Conservation (phyloP, 116 monocot genomes). For the Iris pallida region DNA sequence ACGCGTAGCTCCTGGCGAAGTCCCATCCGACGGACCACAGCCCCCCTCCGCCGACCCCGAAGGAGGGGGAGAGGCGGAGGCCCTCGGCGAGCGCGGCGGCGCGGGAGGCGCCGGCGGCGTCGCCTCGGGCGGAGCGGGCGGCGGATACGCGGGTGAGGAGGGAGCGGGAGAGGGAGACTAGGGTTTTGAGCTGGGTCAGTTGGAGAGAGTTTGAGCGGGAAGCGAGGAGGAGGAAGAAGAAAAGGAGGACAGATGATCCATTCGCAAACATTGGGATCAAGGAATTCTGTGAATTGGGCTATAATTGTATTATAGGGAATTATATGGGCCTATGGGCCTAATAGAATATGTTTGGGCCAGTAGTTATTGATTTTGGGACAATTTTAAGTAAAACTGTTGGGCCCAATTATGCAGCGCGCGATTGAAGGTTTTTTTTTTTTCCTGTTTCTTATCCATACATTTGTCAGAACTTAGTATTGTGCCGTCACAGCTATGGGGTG, state of each 20-base stretch:
- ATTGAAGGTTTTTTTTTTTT: too few species aligned
- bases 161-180: constrained; percentile 57
- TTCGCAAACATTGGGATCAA: too few species aligned
- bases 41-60: constrained; percentile 19
- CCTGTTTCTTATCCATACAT: too few species aligned
- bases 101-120: constrained; percentile 40
- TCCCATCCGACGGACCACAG: constrained; percentile 55
- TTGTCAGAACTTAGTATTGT: too few species aligned
- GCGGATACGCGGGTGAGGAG: constrained; percentile 58
- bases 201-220: neutral
- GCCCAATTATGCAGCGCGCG: too few species aligned
- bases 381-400: too few species aligned
- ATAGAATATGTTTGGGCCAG: too few species aligned
- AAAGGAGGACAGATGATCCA: constrained; percentile 7
- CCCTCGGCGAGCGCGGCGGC: constrained; percentile 41
- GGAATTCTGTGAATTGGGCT: too few species aligned
- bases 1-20: constrained; percentile 60
- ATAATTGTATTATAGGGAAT: too few species aligned
- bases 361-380: too few species aligned
- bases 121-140: constrained; percentile 27
- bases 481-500: too few species aligned
- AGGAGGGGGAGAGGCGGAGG: constrained; percentile 14
- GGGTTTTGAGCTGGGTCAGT: constrained; percentile 29
- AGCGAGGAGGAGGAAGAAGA: constrained; percentile 15
- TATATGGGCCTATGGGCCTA: too few species aligned